Conservation (phyloP, 2,329 filamentous ascomycete genomes). For the Aspergillus sp. region DNA sequence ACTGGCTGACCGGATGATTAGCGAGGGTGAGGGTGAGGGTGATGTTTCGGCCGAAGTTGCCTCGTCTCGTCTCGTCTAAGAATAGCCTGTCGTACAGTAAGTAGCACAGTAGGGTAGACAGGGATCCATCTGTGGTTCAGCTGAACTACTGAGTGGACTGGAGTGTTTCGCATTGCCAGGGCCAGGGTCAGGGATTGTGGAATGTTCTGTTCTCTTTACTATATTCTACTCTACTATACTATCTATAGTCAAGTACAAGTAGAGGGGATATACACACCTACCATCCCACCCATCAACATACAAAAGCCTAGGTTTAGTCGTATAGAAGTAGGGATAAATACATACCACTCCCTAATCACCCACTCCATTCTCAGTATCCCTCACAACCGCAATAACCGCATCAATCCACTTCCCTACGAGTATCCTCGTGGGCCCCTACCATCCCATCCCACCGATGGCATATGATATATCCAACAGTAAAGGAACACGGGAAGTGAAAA, state of each 20-base stretch:
- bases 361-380: too few species aligned
- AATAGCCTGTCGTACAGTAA: not conserved
- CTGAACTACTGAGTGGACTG: too few species aligned
- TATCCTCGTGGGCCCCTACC: not conserved
- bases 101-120: not conserved
- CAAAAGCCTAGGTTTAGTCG: too few species aligned
- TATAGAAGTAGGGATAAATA: not conserved
- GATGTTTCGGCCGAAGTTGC: not conserved
- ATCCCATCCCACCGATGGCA: not conserved
- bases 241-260: not conserved
- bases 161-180: not conserved
- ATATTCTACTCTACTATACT: too few species aligned
- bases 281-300: not conserved
- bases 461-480: not conserved
- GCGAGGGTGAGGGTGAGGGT: not conserved
- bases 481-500: not conserved
- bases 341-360: not conserved
- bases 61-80: not conserved
- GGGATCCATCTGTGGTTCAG: not conserved
- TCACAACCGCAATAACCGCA: constrained; percentile 5
- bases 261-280: not conserved
- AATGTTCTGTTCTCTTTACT: not conserved
- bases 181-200: not conserved
- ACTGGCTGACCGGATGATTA: not conserved
- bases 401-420: not conserved